Conservation (phyloP, 768 basidiomycete species). For the Tulasnella sp. region DNA sequence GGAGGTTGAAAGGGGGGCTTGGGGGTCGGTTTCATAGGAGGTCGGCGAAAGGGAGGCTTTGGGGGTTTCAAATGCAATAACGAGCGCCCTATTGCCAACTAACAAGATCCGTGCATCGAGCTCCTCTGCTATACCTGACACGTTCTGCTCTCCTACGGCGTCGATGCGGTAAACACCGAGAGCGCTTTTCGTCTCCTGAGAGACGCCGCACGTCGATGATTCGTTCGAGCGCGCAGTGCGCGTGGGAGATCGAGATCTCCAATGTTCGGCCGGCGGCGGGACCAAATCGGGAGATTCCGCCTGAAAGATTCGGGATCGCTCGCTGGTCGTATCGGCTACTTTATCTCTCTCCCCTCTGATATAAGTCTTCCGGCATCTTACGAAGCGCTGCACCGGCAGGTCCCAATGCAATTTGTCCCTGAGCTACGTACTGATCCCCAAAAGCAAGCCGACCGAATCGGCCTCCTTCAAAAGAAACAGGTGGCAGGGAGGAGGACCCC, state of each 20-base stretch:
- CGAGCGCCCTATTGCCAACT: neutral
- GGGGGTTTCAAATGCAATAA: neutral
- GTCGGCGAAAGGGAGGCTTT: neutral
- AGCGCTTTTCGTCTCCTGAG: neutral
- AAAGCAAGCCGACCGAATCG: neutral
- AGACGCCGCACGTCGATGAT: neutral
- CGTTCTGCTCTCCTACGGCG: neutral
- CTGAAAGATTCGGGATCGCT: neutral
- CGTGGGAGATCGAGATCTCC: neutral
- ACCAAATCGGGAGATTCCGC: neutral
- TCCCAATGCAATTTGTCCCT: neutral
- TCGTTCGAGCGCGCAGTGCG: neutral
- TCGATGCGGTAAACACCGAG: neutral
- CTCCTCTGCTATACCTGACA: neutral
- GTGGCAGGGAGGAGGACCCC: neutral
- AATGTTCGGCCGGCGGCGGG: neutral
- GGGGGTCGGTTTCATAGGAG: neutral
- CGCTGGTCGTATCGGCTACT: neutral
- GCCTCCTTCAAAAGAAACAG: neutral
- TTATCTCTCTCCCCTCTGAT: neutral
- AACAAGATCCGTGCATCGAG: neutral
- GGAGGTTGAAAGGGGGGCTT: neutral
- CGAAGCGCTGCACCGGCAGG: neutral
- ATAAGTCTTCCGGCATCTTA: neutral
- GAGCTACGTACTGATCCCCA: neutral